Evolutionary conservation across 2,329 filamentous ascomycete species (phyloP).

Genomic region (Colletotrichum liriopes): DNA sequence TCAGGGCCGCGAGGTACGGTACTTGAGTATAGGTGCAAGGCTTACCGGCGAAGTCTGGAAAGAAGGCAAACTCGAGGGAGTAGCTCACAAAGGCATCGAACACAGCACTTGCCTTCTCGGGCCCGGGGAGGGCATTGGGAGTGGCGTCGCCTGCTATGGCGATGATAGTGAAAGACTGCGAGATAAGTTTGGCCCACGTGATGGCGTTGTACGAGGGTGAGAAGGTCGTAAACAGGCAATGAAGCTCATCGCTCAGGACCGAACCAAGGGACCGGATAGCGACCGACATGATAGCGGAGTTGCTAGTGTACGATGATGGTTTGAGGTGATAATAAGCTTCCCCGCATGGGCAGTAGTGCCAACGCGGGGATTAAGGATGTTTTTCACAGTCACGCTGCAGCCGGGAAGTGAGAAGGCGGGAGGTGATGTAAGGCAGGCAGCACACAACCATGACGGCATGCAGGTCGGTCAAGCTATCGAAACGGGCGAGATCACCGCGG

Average conservation of each 20-base stretch:
- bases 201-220: constrained; percentile 10
- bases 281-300: constrained; percentile 18
- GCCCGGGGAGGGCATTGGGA: constrained; percentile 27
- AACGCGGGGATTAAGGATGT: constrained; percentile 3
- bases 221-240: constrained; percentile 22
- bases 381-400: background rate
- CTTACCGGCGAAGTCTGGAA: constrained; percentile 66
- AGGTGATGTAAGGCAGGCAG: background rate
- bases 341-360: constrained; percentile 16
- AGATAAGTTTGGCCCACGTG: background rate
- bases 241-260: constrained; percentile 21
- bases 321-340: constrained; percentile 23
- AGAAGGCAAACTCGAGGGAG: constrained; percentile 67
- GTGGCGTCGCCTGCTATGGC: background rate
- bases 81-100: constrained; percentile 64
- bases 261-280: constrained; percentile 20
- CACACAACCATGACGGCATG: constrained; percentile 32
- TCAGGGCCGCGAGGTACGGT: background rate
- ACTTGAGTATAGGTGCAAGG: background rate
- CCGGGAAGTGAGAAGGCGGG: background rate
- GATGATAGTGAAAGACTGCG: background rate
- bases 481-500: constrained; percentile 34
- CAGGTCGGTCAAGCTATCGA: constrained; percentile 20
- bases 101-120: constrained; percentile 24
- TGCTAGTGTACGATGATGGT: background rate